These are phyloP conservation scores for Pythium scleroteichum DNA, from an alignment of 352 stramenopile genomes.

Conservation along the genomic window DNA sequence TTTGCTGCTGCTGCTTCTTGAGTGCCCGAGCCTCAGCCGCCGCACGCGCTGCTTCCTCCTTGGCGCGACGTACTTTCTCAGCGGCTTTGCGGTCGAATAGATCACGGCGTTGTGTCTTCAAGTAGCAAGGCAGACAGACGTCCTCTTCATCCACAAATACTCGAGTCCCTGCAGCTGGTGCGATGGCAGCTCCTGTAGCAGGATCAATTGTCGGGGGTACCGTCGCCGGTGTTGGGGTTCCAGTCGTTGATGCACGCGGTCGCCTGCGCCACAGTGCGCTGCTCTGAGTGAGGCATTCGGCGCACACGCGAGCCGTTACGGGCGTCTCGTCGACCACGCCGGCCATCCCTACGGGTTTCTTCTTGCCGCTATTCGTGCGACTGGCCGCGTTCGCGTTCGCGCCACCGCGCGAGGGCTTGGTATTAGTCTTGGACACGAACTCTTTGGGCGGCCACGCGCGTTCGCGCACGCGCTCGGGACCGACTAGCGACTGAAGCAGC, in stretches of 20 bases:
- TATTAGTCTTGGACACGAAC: conserved; percentile 60
- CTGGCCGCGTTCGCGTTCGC: conserved; percentile 44
- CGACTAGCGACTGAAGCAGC: conserved; percentile 19
- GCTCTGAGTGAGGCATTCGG: conserved; percentile 58
- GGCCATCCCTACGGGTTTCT: conserved; percentile 55
- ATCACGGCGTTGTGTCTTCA: conserved; percentile 67
- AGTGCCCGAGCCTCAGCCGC: conserved; percentile 46
- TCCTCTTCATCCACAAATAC: conserved; percentile 30
- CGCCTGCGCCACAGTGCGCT: conserved; percentile 68
- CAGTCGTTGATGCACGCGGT: conserved; percentile 12
- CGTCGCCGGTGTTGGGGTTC: conserved; percentile 4
- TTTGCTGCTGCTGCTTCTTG: conserved; percentile 65
- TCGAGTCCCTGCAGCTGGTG: background rate
- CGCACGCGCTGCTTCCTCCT: conserved; percentile 51
- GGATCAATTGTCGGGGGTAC: conserved; percentile 8
- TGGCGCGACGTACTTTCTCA: conserved; percentile 31
- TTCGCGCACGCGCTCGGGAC: conserved; percentile 50
- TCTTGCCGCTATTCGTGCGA: conserved; percentile 47
- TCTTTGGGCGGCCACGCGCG: conserved; percentile 74
- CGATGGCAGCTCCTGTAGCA: background rate
- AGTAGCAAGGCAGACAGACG: conserved; percentile 68
- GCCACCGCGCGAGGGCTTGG: conserved; percentile 41
- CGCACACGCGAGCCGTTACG: conserved; percentile 35
- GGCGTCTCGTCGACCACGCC: conserved; percentile 46
- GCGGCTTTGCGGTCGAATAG: conserved; percentile 59